Evolutionary conservation across 2,329 filamentous ascomycete genomes (phyloP), one percentile per base, ranked within the genome.

Genomic region (Fusarium piperis): DNA sequence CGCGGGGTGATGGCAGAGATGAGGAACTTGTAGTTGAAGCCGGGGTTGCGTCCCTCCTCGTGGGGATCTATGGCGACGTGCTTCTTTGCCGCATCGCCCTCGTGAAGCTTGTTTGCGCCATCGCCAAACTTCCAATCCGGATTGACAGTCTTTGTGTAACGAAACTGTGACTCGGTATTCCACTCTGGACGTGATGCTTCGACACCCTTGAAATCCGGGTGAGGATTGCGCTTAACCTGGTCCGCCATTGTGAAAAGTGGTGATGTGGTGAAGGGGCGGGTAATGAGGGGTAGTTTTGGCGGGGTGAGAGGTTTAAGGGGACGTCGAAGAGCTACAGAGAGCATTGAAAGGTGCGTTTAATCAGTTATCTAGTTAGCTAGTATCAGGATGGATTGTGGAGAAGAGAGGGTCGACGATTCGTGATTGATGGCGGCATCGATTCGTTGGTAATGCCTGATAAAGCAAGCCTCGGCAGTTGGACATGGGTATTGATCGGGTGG

Each of bases 21-120:
- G 68, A 98, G 85, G 15, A 98, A 88, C 83, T 97, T 97, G 88
- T 98, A 98, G 86, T 98, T 98, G 83, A 88, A 90, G 1, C 85
- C 83, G 0, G 89, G 82, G 0, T 90, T 87, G 0, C 95, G 88
- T 33, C 91, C 93, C 30, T 90, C 84, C 62, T 87, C 91, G 79
- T 95, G 90, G 0, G 95, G 95, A 80, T 97, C 92, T 75, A 98
- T 97, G 77, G 91, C 84, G 71, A 95, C 81, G 82, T 97, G 93
- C 65, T 89, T 88, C 61, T 72, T 65, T 60, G n/a, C 16, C 6
- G 20, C 32, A 15, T 39, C 58, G 4, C 35, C 59, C 20, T 61
- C 51, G 12, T 59, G 39, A 30, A 82, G 79, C 26, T 84, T 79
- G 83, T 94, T 94, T 67, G 89, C 86, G 72, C 93, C 93, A 55